These are phyloP conservation scores for Marchantia paleacea DNA, from an alignment of 225 moss, liverwort and hornwort genomes.

Conservation along the genomic window DNA sequence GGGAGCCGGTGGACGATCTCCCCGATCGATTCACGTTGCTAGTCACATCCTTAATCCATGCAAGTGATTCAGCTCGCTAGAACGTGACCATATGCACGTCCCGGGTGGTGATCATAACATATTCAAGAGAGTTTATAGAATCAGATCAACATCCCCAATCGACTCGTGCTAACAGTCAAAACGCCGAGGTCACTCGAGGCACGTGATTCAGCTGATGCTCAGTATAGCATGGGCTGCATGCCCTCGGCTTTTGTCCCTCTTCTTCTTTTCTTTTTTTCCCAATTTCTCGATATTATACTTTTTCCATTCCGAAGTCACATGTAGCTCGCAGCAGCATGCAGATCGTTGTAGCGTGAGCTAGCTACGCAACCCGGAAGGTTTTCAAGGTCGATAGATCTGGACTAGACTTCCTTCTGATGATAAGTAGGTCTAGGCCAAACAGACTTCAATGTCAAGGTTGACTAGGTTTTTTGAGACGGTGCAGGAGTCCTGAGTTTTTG, in stretches of 20 bases:
- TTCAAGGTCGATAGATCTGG: background rate
- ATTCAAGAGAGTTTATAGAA: background rate
- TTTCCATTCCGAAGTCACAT: background rate
- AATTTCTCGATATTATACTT: background rate
- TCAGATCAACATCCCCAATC: background rate
- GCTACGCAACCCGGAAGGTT: background rate
- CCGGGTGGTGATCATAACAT: background rate
- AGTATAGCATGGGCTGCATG: background rate
- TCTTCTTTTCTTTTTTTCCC: background rate
- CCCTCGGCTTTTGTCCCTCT: background rate
- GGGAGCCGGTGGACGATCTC: background rate
- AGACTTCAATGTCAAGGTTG: background rate
- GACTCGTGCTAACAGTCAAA: slow-evolving; percentile 6
- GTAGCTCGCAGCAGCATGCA: background rate
- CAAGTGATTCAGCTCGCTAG: slow-evolving; percentile 4
- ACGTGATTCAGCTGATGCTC: slow-evolving; percentile 10
- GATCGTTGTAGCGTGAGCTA: slow-evolving; percentile 2
- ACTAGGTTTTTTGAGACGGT: background rate
- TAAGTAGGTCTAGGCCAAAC: background rate
- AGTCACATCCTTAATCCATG: background rate
- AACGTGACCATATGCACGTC: slow-evolving; percentile 2
- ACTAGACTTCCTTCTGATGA: background rate
- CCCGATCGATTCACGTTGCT: background rate
- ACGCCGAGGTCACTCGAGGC: background rate
- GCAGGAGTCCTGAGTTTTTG: background rate